Base-by-base conservation (phyloP, 768 basidiomycete genomes). In the Tubosaeta sp. region DNA sequence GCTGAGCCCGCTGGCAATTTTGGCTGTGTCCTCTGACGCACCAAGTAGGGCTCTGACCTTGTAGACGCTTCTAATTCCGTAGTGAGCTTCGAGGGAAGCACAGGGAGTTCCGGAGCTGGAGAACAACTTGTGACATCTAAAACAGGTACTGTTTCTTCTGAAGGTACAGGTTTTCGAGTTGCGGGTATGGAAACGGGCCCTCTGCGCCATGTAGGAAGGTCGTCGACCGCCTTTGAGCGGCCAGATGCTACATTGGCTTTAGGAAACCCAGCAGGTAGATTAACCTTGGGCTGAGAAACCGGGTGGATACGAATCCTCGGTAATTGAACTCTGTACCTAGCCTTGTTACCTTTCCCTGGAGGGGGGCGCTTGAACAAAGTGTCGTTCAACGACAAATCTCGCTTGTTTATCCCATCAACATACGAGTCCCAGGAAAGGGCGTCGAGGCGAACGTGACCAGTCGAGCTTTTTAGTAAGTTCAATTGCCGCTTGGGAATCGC, bases 361-460 rank as follows among this genome's bases (percentile, higher is more conserved):
- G 56, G 57, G 14, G 75, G 72, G 55, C 72, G 78, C 52, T 67
- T 75, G 68, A 89, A 87, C 33, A 91, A 68, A 35, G 84, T 64
- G 27, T 86, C 82, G 57, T 87, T 85, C 37, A 88, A 51, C 17
- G 81, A 81, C 43, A 85, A 73, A 51, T 85, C 84, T 43, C 78
- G 74, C 39, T 71, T 77, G 48, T 59, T 79, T 81, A 85, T 85
- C 44, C 80, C 83, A 50, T 80, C 78, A 13, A 85, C 75, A 16
- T 86, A 85, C 47, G 90, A 88, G 31, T 82, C 79, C 69, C 85
- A 88, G 3, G 86, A 84, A 27, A 86, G 71, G 26, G 84, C 77
- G 48, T 91, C 88, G 70, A 80, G 76, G 39, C 84, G 80, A 27
- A 79, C 60, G 26, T 68, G 72, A 31, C 47, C 56, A 5, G 67